Base-by-base conservation (phyloP, 129 eudicot genomes). In the Tanacetum coccineum region DNA sequence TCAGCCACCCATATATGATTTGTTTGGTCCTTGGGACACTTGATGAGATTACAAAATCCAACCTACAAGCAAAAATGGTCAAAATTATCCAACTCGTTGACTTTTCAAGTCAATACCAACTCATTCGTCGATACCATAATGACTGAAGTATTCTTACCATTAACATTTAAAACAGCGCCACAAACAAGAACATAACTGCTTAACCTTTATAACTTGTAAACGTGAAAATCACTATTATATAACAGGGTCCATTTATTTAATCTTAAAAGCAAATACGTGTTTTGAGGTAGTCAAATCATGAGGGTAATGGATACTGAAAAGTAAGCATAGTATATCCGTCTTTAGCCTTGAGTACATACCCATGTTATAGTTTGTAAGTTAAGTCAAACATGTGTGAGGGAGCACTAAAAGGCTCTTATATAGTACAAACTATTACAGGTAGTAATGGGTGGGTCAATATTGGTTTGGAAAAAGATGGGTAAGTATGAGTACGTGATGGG, bases 1-100 rank as follows among this genome's bases (percentile, higher is more conserved):
- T 93, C 98, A 48, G 92, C 98, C 74, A 93, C 92, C 98, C 96
- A 88, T 25, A 93, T 72, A 74, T 77, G 72, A 73, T 86, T 84
- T 6, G 49, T 21, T 26, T 77, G 76, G 79, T 93, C 98, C 74
- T 77, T 86, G n/a, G 81, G 69, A 69, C 86, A 76, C 81, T 84
- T 93, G 25, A 82, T 74, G 61, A 93, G 87, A 76, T 93, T 86
- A 68, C 81, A 77, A 66, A 93, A 93, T 12, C 96, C 91, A 66
- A 93, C 95, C 98, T 88, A 78, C 58, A 70, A 44, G 50, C 42
- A 56, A 2, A 30, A 45, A 70, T 25, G 7, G 19, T 9, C 14
- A 53, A 4, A 36, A 36, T 36, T 36, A 36, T 5, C 42, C 21
- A 51, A 15, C 18, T 2, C n/a, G 8, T n/a, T 50, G 15, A 50